Base-by-base conservation (phyloP, 176 grass and related monocot genomes). In the Elaeis guineensis region DNA sequence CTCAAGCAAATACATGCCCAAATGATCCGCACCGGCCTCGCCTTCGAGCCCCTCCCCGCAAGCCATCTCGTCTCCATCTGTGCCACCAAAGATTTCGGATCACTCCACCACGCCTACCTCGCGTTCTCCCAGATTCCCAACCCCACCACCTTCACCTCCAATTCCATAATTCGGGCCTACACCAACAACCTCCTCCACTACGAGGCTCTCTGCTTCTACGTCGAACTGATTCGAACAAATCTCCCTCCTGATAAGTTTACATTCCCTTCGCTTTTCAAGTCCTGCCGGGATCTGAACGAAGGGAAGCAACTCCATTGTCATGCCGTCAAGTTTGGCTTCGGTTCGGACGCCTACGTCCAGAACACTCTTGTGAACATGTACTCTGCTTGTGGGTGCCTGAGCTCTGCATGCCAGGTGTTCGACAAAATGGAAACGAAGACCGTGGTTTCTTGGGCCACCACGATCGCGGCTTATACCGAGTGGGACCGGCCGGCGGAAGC, bases 101-200 rank as follows among this genome's bases (percentile, higher is more conserved):
- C 21, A 14, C 57, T 72, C 69, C 7, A 29, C 17, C 61, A 72
- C 25, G 58, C 49, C 49, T 17, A 48, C 49, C 58, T 51, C 57
- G 49, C 61, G 49, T 72, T 72, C 69, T 25, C 17, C 5, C 24
- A 50, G 25, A 30, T 62, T 17, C 49, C 58, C 25, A 20, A 17
- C n/a, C 69, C 69, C 49, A 72, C 17, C 21, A 30, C 49, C 49
- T 72, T 72, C 69, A 72, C 48, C 48, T 72, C 14, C 49, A 72
- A 72, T 22, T 30, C 49, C 21, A 51, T 72, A 4, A 62, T 62
- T 58, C 69, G 69, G 12, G 57, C 39, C 48, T 62, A 62, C 69
- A 51, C 55, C 55, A 60, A 71, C 39, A 52, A 59, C 54, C 8
- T 51, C 44, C 17, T 51, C 22, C 56, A 55, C 14, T n/a, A n/a